phyloP scores from a whole-genome alignment of 129 eudicot genomes.

The Flaveria brownii region DNA sequence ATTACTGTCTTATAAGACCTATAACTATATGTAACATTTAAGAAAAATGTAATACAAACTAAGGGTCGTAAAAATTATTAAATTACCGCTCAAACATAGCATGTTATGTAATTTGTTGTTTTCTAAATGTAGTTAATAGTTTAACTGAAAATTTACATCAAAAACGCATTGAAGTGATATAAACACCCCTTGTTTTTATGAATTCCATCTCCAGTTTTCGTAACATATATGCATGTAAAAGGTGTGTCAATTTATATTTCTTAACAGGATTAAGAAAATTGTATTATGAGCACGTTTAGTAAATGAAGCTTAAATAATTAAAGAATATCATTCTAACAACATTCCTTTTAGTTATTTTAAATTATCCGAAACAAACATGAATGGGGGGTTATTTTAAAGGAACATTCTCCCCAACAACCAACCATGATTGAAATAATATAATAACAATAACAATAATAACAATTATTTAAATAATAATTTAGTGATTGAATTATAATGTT shows the following conservation, averaged over 20 bases:
- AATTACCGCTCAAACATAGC: too few species aligned
- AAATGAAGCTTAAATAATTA: neutral
- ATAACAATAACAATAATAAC: neutral
- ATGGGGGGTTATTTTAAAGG: neutral
- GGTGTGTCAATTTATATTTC: neutral
- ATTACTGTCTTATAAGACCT: too few species aligned
- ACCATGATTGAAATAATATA: constrained; percentile 36
- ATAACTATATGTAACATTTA: too few species aligned
- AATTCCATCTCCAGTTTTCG: neutral
- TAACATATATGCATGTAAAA: neutral
- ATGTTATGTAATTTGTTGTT: too few species aligned
- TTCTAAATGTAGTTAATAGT: too few species aligned
- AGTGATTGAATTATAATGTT: constrained; percentile 36
- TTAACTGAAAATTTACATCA: too few species aligned
- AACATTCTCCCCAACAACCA: constrained; percentile 59
- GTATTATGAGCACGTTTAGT: neutral
- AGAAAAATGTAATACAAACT: too few species aligned
- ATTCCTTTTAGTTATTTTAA: neutral
- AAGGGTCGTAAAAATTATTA: too few species aligned
- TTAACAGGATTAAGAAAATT: neutral
- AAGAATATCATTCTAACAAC: neutral
- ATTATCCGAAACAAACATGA: constrained; percentile 9
- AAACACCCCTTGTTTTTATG: neutral
- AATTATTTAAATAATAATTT: constrained; percentile 14
- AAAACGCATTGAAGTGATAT: too few species aligned